Evolutionary conservation across 2,329 filamentous ascomycete species (phyloP), one percentile per base, ranked within the genome.

Genomic region (Cladophialophora bantiana): DNA sequence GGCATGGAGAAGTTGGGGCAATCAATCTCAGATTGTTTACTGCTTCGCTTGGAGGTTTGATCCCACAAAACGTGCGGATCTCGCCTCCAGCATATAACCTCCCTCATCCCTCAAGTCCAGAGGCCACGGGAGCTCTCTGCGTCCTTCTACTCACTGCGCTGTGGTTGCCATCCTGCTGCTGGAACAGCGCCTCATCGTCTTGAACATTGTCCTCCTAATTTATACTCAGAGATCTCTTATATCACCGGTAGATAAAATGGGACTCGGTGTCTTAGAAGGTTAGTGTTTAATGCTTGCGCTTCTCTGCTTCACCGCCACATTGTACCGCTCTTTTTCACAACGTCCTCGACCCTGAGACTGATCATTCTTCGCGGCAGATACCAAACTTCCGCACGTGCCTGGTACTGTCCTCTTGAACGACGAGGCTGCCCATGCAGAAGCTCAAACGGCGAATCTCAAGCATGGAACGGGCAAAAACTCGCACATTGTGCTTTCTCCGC

Each of bases 401-500:
- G 64, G 65, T 13, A 69, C 67, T 5, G 62, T 65, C 38, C 36
- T 67, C 13, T 42, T 68, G 36, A 45, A 68, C 45, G 68, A 68
- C 42, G 65, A 48, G 32, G 48, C 38, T 26, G 32, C 48, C 6
- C 34, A 55, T 36, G 45, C 56, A 31, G 40, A 57, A 40, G 40
- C 38, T 35, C 40, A 64, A 50, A 59, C 53, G n/a, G 55, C 45
- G 12, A 54, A 58, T 9, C 53, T 68, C 26, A 70, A 68, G 42
- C 69, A 71, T 62, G 66, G 62, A 20, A 68, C 45, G 26, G 66
- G 70, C 38, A 50, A 52, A 13, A 57, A 67, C 53, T 61, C 57
- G 6, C 65, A 55, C 15, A 64, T 75, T 68, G 26, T 74, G 62
- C 34, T 73, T 69, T 57, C 72, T 71, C 57, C 70, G 64, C 53